Conservation (phyloP, 345 rosid genomes). For the Eucalyptus albens region DNA sequence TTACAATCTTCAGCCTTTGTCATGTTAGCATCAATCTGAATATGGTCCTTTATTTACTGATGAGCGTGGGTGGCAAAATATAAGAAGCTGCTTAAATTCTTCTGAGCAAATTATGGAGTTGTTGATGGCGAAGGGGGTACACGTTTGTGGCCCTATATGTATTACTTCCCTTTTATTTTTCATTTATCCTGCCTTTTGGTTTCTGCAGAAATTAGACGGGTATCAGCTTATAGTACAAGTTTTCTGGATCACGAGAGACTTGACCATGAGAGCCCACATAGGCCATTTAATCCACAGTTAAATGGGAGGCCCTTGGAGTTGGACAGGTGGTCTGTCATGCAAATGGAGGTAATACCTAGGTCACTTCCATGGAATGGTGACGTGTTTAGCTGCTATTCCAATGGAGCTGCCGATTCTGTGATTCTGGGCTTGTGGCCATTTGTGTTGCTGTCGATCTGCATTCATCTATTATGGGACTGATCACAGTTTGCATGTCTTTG, state of each 20-base stretch:
- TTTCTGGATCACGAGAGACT: slow-evolving; percentile 63
- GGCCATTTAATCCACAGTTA: slow-evolving; percentile 52
- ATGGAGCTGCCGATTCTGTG: neutral
- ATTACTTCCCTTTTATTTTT: neutral
- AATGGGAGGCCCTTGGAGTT: slow-evolving; percentile 65
- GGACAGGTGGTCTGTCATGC: slow-evolving; percentile 76
- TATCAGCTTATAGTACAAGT: slow-evolving; percentile 30
- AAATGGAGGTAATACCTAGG: slow-evolving; percentile 50
- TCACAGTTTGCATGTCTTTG: neutral
- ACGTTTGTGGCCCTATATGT: neutral
- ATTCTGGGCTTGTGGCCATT: neutral
- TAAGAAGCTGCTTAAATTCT: neutral
- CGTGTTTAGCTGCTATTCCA: neutral
- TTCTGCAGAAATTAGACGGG: slow-evolving; percentile 64
- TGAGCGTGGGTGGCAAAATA: neutral
- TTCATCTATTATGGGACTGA: neutral
- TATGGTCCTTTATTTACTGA: neutral
- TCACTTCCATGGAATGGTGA: neutral
- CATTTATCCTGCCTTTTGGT: neutral
- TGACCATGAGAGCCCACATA: slow-evolving; percentile 82
- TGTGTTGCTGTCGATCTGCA: neutral
- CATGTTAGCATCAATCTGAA: neutral
- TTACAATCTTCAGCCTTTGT: neutral
- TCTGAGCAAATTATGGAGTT: neutral
- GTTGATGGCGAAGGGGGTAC: neutral